Conservation (phyloP, 768 basidiomycete genomes). For the Postia placenta region DNA sequence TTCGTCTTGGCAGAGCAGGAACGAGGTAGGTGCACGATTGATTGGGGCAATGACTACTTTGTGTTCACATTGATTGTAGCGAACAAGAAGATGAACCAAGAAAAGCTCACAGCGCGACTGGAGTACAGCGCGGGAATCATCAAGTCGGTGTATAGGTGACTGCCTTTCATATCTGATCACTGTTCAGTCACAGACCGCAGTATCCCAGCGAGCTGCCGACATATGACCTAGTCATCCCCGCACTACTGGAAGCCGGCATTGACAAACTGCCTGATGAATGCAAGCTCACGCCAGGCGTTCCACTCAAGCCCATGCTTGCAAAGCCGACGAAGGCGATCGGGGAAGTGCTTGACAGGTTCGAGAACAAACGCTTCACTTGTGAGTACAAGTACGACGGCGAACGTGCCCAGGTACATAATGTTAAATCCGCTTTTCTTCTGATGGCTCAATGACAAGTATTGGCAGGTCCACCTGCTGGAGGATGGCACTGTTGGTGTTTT, state of each 20-base stretch:
- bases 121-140: slow-evolving; percentile 74
- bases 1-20: slow-evolving; percentile 78
- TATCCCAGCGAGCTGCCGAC: slow-evolving; percentile 76
- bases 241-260: slow-evolving; percentile 75
- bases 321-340: slow-evolving; percentile 99
- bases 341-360: slow-evolving; percentile 95
- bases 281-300: slow-evolving; percentile 92
- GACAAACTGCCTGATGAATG: slow-evolving; percentile 64
- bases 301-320: slow-evolving; percentile 97
- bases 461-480: slow-evolving; percentile 74
- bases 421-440: neutral
- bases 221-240: slow-evolving; percentile 90
- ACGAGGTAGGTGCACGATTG: slow-evolving; percentile 30
- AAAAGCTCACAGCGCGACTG: slow-evolving; percentile 63
- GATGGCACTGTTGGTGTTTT: slow-evolving; percentile 88
- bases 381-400: slow-evolving; percentile 99
- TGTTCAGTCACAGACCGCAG: too few species aligned
- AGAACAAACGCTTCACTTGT: slow-evolving; percentile 92
- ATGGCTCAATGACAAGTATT: too few species aligned
- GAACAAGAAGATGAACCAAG: slow-evolving; percentile 67
- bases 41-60: neutral
- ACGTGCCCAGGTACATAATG: slow-evolving; percentile 69
- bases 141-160: slow-evolving; percentile 90
- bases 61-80: slow-evolving; percentile 33
- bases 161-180: neutral